These are phyloP conservation scores for Arabidopsis thaliana DNA, from an alignment of 345 rosid genomes.

Conservation along the genomic window TAIR10.1 NC_003075.7:9061001-9061500, in stretches of 20 bases:
- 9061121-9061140: conserved; percentile 37
- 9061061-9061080: conserved; percentile 33
- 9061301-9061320: conserved; percentile 38
- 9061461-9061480: conserved; percentile 14
- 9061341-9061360: conserved; percentile 30
- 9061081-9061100: conserved; percentile 25
- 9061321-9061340: conserved; percentile 38
- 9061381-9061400: conserved; percentile 26
- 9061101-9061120: conserved; percentile 39
- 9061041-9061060: conserved; percentile 7
- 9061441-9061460: conserved; percentile 22
- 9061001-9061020: not conserved
- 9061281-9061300: conserved; percentile 45
- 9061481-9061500: conserved; percentile 20
- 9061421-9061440: conserved; percentile 10
- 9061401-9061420: conserved; percentile 26
- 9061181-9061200: conserved; percentile 18
- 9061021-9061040: conserved; percentile 18
- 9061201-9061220: conserved; percentile 17
- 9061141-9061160: conserved; percentile 32
- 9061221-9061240: conserved; percentile 20
- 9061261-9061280: conserved; percentile 22
- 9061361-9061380: conserved; percentile 21
- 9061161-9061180: conserved; percentile 39
- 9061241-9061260: conserved; percentile 27